A percentile compares a stretch with the other conserved stretches of the same genome.
phyloP scores from a whole-genome alignment of 176 grass and related monocot species.

The Lolium perenne region DNA sequence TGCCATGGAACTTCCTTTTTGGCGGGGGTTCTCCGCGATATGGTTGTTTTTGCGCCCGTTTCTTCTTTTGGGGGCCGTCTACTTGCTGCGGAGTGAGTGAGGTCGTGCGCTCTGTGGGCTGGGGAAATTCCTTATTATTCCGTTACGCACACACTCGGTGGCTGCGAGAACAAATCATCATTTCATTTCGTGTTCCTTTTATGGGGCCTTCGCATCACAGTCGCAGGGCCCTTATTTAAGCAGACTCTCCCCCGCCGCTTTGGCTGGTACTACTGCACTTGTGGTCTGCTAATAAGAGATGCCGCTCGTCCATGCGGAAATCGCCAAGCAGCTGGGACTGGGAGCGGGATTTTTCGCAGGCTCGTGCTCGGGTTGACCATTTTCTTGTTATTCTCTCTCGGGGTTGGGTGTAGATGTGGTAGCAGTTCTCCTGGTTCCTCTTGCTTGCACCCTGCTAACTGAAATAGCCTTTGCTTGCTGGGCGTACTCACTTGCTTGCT shows the following conservation, averaged over 20 bases:
- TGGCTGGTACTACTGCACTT: constrained; percentile 15
- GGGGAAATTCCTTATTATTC: constrained; percentile 50
- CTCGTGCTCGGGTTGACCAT: neutral
- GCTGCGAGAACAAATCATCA: constrained; percentile 46
- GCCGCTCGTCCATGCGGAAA: constrained; percentile 26
- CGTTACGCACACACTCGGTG: constrained; percentile 55
- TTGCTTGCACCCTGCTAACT: constrained; percentile 12
- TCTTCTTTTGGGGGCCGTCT: constrained; percentile 49
- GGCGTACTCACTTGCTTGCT: constrained; percentile 3
- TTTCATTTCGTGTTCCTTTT: constrained; percentile 32
- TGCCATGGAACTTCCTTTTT: constrained; percentile 50
- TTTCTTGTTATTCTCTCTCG: constrained; percentile 12
- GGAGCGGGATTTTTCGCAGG: neutral
- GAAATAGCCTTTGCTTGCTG: constrained; percentile 29
- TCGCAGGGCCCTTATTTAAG: constrained; percentile 45
- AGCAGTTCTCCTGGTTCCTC: neutral
- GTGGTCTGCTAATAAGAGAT: constrained; percentile 5
- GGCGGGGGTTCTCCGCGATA: constrained; percentile 41
- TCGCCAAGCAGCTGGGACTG: constrained; percentile 15
- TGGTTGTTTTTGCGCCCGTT: constrained; percentile 45
- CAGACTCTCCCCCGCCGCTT: constrained; percentile 18
- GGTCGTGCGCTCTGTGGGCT: constrained; percentile 44
- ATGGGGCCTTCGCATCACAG: constrained; percentile 20
- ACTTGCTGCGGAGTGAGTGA: constrained; percentile 48
- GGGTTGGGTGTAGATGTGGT: constrained; percentile 4